Evolutionary conservation across 1,284 basidiomycete species (phyloP).

Genomic region (Limonomyces culmigenus): DNA sequence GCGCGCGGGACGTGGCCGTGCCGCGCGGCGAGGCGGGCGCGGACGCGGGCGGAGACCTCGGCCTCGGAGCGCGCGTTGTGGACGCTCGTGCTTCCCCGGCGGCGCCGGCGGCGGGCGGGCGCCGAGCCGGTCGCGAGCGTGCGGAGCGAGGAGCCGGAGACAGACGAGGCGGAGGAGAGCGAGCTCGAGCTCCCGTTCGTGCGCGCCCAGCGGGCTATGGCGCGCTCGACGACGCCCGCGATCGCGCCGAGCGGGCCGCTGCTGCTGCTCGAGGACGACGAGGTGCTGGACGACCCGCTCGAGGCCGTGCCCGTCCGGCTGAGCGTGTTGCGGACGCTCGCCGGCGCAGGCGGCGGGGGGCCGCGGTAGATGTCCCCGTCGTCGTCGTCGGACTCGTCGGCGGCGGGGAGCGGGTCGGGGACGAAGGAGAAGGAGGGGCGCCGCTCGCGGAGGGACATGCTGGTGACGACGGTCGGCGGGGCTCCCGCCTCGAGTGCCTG

Average conservation of each 20-base stretch:
- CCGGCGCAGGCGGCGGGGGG: constrained; percentile 18
- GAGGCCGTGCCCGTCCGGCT: constrained; percentile 15
- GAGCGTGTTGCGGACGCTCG: constrained; percentile 12
- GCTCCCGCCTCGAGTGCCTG: too few species aligned
- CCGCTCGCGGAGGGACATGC: too few species aligned
- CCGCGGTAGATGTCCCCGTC: constrained; percentile 45
- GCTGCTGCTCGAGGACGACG: constrained; percentile 14
- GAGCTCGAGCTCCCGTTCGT: constrained; percentile 26
- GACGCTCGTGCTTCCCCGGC: constrained; percentile 27
- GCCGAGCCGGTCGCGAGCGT: constrained; percentile 17
- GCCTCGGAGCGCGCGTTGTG: constrained; percentile 35
- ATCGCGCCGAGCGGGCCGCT: constrained; percentile 22
- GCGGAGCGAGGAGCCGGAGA: constrained; percentile 24
- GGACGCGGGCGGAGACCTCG: constrained; percentile 37
- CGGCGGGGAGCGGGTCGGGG: too few species aligned
- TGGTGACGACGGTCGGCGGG: too few species aligned
- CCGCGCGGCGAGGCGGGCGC: constrained; percentile 41
- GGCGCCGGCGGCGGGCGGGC: constrained; percentile 25
- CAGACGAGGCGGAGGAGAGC: constrained; percentile 11
- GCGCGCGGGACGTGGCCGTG: constrained; percentile 42
- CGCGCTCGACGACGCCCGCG: constrained; percentile 25
- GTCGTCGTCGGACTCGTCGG: constrained; percentile 12
- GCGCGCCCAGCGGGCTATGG: constrained; percentile 28
- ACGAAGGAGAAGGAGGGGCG: too few species aligned
- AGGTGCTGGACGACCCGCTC: constrained; percentile 24